phyloP scores from a whole-genome alignment of 805 yeast genomes.

The Wickerhamiella nectarea region DNA sequence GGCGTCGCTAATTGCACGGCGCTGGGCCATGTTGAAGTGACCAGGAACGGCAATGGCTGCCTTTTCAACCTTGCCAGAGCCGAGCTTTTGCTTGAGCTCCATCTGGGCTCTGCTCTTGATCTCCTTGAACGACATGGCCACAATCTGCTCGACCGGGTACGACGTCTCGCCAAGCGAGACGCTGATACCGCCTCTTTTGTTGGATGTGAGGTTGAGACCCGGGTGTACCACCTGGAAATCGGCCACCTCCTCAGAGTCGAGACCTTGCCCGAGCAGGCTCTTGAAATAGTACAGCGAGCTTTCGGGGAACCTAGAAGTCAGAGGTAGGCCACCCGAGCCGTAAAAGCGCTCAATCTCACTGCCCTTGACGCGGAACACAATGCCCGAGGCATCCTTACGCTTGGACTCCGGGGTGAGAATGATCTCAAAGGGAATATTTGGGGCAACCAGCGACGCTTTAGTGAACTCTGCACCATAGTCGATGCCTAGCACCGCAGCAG shows the following conservation, averaged over 20 bases:
- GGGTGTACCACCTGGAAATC: slow-evolving; percentile 44
- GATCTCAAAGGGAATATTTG: slow-evolving; percentile 76
- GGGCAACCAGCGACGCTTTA: slow-evolving; percentile 81
- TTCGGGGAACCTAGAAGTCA: slow-evolving; percentile 61
- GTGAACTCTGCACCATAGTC: slow-evolving; percentile 82
- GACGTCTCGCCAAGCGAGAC: slow-evolving; percentile 36
- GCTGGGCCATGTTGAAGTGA: slow-evolving; percentile 46
- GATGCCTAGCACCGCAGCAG: slow-evolving; percentile 65
- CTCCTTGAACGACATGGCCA: slow-evolving; percentile 71
- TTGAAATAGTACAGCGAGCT: slow-evolving; percentile 56
- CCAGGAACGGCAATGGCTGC: slow-evolving; percentile 71
- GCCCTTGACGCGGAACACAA: slow-evolving; percentile 36
- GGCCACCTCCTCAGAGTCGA: slow-evolving; percentile 34
- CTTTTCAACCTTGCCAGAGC: slow-evolving; percentile 39
- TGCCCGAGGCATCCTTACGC: slow-evolving; percentile 74
- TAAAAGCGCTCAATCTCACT: slow-evolving; percentile 42
- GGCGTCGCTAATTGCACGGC: slow-evolving; percentile 59
- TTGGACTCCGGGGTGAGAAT: slow-evolving; percentile 82
- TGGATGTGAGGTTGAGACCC: slow-evolving; percentile 37
- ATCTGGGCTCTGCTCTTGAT: slow-evolving; percentile 49
- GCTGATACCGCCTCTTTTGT: slow-evolving; percentile 42
- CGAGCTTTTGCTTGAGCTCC: slow-evolving; percentile 41
- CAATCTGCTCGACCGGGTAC: slow-evolving; percentile 58
- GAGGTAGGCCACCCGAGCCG: slow-evolving; percentile 61
- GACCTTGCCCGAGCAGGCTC: slow-evolving; percentile 45